These are phyloP conservation scores for Byssothecium circinans DNA, from an alignment of 2,329 filamentous ascomycete species.

Conservation along the genomic window DNA sequence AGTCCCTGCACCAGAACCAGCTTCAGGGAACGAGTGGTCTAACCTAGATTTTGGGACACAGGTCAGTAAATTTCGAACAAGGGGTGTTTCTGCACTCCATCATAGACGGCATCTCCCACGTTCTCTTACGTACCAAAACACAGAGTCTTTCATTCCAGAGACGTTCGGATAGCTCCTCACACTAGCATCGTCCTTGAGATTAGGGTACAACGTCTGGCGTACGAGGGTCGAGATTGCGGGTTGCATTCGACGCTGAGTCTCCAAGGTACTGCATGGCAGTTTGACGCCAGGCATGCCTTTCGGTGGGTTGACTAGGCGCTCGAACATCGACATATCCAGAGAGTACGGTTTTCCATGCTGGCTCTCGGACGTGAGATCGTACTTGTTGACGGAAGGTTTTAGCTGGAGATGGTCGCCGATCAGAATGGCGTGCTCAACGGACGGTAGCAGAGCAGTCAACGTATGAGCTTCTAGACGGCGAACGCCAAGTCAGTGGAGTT, in stretches of 20 bases:
- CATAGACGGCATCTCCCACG: too few relatives aligned
- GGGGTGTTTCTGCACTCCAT: too few relatives aligned
- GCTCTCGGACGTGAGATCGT: slow-evolving; percentile 56
- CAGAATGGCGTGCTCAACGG: slow-evolving; percentile 62
- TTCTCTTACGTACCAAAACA: slow-evolving; percentile 59
- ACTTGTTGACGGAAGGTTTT: slow-evolving; percentile 60
- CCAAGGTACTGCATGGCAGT: slow-evolving; percentile 33
- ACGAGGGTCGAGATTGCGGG: slow-evolving; percentile 64
- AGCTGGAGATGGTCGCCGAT: slow-evolving; percentile 68
- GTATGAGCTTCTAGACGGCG: slow-evolving; percentile 57
- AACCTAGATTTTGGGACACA: slow-evolving; percentile 29
- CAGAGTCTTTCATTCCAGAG: slow-evolving; percentile 54
- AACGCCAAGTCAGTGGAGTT: not conserved
- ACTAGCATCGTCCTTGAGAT: slow-evolving; percentile 54
- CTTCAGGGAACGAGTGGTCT: slow-evolving; percentile 56
- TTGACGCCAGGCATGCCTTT: slow-evolving; percentile 6
- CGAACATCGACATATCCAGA: slow-evolving; percentile 64
- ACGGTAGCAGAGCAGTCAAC: slow-evolving; percentile 61
- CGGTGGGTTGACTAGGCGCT: slow-evolving; percentile 53
- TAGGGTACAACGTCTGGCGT: slow-evolving; percentile 59
- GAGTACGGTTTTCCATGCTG: slow-evolving; percentile 53
- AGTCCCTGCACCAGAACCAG: slow-evolving; percentile 13
- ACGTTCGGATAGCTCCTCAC: slow-evolving; percentile 51
- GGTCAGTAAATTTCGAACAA: too few relatives aligned
- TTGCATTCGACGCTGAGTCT: slow-evolving; percentile 62